A percentile compares a stretch with the other conserved stretches of the same genome.
These are phyloP conservation scores for Dactylorhiza incarnata DNA, from an alignment of 106 monocot genomes.

Conservation along the genomic window DNA sequence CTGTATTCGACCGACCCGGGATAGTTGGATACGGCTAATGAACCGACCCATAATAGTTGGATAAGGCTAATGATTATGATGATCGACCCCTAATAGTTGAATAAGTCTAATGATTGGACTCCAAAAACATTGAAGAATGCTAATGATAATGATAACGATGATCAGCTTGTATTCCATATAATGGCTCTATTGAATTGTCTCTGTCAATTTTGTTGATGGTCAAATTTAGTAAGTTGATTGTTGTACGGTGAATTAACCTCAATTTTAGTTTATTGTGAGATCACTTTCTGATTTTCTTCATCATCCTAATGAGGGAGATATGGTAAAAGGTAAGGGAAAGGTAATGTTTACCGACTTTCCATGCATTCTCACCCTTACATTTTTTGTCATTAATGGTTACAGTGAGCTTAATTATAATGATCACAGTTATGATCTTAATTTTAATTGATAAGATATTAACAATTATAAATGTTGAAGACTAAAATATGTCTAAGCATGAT, in stretches of 20 bases:
- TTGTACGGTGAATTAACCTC: neutral
- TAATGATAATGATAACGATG: neutral
- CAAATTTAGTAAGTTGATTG: neutral
- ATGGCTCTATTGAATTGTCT: neutral
- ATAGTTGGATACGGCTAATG: no score
- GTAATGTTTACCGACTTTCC: neutral
- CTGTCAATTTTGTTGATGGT: neutral
- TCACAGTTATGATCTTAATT: neutral
- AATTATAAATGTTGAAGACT: no score
- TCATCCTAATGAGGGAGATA: neutral
- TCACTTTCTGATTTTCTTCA: neutral
- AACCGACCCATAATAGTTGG: no score
- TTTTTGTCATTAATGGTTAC: neutral
- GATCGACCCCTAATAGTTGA: no score
- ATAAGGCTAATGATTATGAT: no score
- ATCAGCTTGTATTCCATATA: neutral
- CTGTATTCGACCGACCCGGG: neutral
- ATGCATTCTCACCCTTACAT: neutral
- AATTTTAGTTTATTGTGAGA: neutral
- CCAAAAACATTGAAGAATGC: no score
- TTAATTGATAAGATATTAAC: no score
- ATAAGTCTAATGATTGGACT: no score
- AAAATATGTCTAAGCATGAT: no score
- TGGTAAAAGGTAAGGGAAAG: neutral
- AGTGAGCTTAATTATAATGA: neutral